Conservation (phyloP, 257 asterid species). For the Henckelia pumila region DNA sequence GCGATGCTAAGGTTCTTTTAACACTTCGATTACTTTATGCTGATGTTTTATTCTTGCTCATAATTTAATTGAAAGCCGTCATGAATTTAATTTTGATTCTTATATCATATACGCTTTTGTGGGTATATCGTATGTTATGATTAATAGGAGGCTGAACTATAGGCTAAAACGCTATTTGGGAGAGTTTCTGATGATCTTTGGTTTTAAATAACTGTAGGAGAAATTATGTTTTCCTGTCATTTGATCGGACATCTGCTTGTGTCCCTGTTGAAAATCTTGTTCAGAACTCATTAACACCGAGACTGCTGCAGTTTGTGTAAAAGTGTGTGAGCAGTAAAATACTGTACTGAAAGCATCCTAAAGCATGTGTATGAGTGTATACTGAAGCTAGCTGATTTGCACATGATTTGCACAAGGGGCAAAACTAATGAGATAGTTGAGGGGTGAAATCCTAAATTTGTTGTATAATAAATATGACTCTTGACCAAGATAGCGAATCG, state of each 20-base stretch:
- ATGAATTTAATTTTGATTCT: neutral
- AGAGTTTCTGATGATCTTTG: neutral
- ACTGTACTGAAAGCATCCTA: neutral
- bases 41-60: neutral
- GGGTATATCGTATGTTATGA: neutral
- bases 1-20: constrained; percentile 72
- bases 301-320: neutral
- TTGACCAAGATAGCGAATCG: neutral
- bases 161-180: neutral
- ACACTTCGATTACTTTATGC: neutral
- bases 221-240: no score
- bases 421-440: no score
- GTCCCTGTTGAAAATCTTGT: neutral
- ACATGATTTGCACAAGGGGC: no score
- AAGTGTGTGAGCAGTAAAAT: neutral
- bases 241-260: neutral
- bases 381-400: no score
- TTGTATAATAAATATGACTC: no score
- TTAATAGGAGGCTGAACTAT: neutral
- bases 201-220: neutral
- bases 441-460: no score
- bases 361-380: no score
- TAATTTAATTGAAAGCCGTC: neutral
- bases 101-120: neutral
- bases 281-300: no score